These are phyloP conservation scores for Trichophyton verrucosum DNA, from an alignment of 2,329 filamentous ascomycete genomes.

Conservation along the genomic window DNA sequence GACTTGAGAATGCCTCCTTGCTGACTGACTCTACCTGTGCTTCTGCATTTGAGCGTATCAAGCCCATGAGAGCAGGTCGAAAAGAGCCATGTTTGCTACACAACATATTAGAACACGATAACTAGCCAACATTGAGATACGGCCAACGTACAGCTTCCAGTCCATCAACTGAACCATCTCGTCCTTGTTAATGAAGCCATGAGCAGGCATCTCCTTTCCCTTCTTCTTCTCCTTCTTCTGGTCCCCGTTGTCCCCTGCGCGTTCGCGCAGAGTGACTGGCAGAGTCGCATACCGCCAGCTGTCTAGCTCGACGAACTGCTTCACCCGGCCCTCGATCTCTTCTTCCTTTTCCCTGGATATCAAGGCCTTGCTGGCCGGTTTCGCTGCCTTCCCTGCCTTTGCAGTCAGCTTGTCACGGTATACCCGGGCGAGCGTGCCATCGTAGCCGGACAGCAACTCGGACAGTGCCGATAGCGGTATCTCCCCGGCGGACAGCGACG, in stretches of 20 bases:
- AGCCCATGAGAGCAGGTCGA: conserved; percentile 29
- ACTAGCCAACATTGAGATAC: not conserved
- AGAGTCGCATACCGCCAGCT: conserved; percentile 28
- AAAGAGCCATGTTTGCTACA: conserved; percentile 29
- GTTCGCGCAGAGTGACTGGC: conserved; percentile 17
- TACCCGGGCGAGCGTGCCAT: conserved; percentile 13
- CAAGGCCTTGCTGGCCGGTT: not conserved
- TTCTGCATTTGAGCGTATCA: conserved; percentile 27
- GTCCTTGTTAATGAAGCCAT: conserved; percentile 21
- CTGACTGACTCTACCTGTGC: conserved; percentile 20
- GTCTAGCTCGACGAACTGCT: conserved; percentile 25
- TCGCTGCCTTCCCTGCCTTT: conserved; percentile 7
- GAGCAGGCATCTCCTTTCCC: conserved; percentile 7
- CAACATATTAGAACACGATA: not conserved
- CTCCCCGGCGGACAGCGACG: conserved; percentile 5
- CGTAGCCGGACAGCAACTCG: conserved; percentile 14
- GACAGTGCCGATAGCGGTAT: conserved; percentile 10
- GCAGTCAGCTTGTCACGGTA: conserved; percentile 15
- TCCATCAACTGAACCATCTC: conserved; percentile 30
- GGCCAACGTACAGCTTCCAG: conserved; percentile 32
- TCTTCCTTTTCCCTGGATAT: not conserved
- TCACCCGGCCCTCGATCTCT: conserved; percentile 13
- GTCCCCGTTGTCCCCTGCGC: conserved; percentile 3
- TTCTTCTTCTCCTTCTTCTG: not conserved
- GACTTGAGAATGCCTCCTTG: conserved; percentile 17